Evolutionary conservation across 176 grass and related monocot genomes (phyloP), one percentile per base, ranked within the genome.

Genomic region (Avena atlantica): DNA sequence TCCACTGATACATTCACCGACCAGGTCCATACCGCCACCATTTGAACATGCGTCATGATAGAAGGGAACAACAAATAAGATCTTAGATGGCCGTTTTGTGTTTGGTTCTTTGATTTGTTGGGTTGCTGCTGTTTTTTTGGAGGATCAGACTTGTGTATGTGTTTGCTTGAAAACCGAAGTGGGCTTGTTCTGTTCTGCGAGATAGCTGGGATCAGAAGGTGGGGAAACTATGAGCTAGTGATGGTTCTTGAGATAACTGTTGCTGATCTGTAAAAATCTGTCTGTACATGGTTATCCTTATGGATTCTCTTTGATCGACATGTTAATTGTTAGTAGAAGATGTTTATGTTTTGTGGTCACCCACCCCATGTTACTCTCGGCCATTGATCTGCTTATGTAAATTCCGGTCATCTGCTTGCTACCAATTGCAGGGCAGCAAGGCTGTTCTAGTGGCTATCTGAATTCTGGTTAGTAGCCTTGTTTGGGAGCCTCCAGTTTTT

Each of bases 91-190:
- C 61, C 21, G 44, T 78, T 86, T 88, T 60, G 81, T 91, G 79
- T 47, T 52, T 83, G 76, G 79, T 84, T 92, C 70, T 91, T 91
- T 93, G 17, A 97, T 92, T 94, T 89, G 94, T 94, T 94, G 88
- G 92, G 79, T 91, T 95, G 74, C 86, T 85, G 70, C 86, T 85
- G 70, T 93, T 87, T 85, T 85, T 76, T 87, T 68, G 82, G 74
- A 67, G 81, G 70, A 2, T 86, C 75, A 74, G 78, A 75, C 86
- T 90, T 89, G 81, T 42, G 87, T 92, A 74, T 85, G 90, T 85
- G 88, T 89, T 92, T 81, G 76, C 81, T 61, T 70, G 5, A 16
- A 74, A 83, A 86, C 80, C 72, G 66, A 87, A 91, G 84, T 80
- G 77, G 56, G 81, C 65, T 89, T 88, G 87, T 84, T 85, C 78